These are phyloP conservation scores for Naganishia cerealis DNA, from an alignment of 1,284 basidiomycete species.

Conservation along the genomic window DNA sequence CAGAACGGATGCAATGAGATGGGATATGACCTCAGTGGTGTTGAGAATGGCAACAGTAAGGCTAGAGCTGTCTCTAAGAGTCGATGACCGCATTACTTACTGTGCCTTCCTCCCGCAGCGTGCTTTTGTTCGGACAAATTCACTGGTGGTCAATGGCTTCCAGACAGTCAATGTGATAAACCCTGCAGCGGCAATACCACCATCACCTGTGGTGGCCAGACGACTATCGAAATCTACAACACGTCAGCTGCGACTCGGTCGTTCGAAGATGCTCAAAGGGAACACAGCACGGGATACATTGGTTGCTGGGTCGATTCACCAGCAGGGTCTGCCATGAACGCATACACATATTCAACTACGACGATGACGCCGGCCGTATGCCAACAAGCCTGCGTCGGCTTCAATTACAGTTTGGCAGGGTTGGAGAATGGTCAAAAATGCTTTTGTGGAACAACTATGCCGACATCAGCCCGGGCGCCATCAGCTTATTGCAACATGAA, in stretches of 20 bases:
- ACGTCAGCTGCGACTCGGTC: constrained; percentile 30
- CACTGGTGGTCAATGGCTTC: constrained; percentile 23
- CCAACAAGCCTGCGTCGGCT: constrained; percentile 30
- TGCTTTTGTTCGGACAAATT: constrained; percentile 36
- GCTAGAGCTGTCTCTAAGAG: neutral
- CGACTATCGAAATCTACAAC: constrained; percentile 25
- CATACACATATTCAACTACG: constrained; percentile 37
- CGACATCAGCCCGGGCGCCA: constrained; percentile 33
- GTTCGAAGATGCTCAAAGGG: constrained; percentile 16
- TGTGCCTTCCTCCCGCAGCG: constrained; percentile 5
- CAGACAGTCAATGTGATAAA: constrained; percentile 37
- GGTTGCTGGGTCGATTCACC: constrained; percentile 32
- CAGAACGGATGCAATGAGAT: constrained; percentile 41
- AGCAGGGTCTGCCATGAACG: constrained; percentile 33
- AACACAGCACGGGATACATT: constrained; percentile 25
- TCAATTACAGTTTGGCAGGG: constrained; percentile 38
- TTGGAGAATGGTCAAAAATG: constrained; percentile 38
- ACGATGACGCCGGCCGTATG: constrained; percentile 39
- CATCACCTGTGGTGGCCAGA: constrained; percentile 39
- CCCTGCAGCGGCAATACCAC: constrained; percentile 39
- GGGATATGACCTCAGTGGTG: constrained; percentile 38
- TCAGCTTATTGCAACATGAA: constrained; percentile 35
- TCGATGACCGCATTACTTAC: neutral
- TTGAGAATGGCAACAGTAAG: constrained; percentile 32
- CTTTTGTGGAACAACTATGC: constrained; percentile 39